Percentiles rank a stretch among this genome's conserved stretches.
phyloP scores from a whole-genome alignment of 1,284 basidiomycete species.

The Tremellales sp. region DNA sequence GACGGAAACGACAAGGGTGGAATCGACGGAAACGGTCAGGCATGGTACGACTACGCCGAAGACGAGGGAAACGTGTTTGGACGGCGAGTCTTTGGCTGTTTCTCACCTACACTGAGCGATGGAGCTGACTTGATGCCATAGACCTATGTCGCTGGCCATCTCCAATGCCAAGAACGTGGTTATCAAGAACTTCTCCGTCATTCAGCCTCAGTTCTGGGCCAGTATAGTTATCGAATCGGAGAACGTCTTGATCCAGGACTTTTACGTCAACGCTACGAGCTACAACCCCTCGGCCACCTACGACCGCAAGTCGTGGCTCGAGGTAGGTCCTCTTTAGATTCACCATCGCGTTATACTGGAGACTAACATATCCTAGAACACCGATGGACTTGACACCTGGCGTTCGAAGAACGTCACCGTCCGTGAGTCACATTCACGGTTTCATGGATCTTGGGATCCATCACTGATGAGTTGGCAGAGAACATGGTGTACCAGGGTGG shows the following conservation, averaged over 20 bases:
- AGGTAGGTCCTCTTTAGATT: too few relatives aligned
- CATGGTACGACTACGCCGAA: conserved; percentile 55
- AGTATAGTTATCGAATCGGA: conserved; percentile 58
- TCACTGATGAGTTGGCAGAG: conserved; percentile 5
- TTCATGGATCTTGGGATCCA: too few relatives aligned
- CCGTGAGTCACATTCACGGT: conserved; percentile 46
- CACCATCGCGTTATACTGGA: too few relatives aligned
- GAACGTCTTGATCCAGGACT: conserved; percentile 47
- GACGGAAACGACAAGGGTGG: conserved; percentile 60
- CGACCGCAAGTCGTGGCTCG: neutral
- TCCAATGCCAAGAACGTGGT: conserved; percentile 53
- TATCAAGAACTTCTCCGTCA: conserved; percentile 56
- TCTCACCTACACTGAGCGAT: neutral
- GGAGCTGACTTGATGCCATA: conserved; percentile 13
- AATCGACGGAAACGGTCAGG: conserved; percentile 61
- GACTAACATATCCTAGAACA: conserved; percentile 63
- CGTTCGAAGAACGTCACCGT: conserved; percentile 56
- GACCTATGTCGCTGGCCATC: conserved; percentile 61
- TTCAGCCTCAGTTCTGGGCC: conserved; percentile 64
- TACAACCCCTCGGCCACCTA: conserved; percentile 49
- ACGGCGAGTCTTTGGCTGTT: conserved; percentile 50
- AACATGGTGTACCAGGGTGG: conserved; percentile 48
- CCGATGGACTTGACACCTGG: conserved; percentile 55
- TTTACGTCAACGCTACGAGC: conserved; percentile 63
- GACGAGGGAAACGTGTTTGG: conserved; percentile 50